Percentiles rank a stretch among this genome's conserved stretches.
Conservation (phyloP, 2,329 filamentous ascomycete species). For the Apiospora marii region DNA sequence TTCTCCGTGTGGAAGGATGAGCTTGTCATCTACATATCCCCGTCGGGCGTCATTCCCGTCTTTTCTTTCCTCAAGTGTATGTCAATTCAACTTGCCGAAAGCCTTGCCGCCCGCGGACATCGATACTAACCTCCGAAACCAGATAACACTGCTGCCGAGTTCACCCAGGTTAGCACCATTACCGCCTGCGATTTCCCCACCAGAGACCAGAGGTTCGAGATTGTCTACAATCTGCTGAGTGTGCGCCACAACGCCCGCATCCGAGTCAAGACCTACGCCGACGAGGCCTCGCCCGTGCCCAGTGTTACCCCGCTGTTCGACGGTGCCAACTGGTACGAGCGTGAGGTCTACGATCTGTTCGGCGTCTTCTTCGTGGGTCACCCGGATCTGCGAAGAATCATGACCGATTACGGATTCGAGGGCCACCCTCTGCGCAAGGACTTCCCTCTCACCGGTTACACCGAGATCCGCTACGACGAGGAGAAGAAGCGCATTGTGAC, state of each 20-base stretch:
- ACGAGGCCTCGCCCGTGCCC: constrained; percentile 92
- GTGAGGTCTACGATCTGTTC: constrained; percentile 97
- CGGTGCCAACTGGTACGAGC: constrained; percentile 98
- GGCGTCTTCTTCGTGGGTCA: constrained; percentile 96
- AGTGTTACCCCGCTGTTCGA: constrained; percentile 88
- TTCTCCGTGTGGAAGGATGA: constrained; percentile 99
- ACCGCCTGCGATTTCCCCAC: constrained; percentile 97
- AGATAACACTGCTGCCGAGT: constrained; percentile 97
- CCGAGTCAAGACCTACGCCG: constrained; percentile 97
- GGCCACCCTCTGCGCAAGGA: constrained; percentile 97
- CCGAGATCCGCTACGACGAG: constrained; percentile 96
- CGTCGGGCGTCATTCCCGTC: constrained; percentile 86
- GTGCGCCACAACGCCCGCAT: constrained; percentile 97
- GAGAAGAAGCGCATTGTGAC: constrained; percentile 99
- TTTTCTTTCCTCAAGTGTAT: constrained; percentile 90
- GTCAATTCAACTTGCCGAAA: constrained; percentile 30
- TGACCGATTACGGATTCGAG: constrained; percentile 99
- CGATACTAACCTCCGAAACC: not conserved
- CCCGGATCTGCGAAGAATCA: constrained; percentile 94
- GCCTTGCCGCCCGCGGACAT: not conserved
- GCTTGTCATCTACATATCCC: constrained; percentile 91
- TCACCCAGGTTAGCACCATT: constrained; percentile 90
- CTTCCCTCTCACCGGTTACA: constrained; percentile 97
- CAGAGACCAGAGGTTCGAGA: constrained; percentile 93
- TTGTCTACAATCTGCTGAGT: constrained; percentile 96